A percentile compares a stretch with the other conserved stretches of the same genome.
These are phyloP conservation scores for Candida gigantensis DNA, from an alignment of 1,139 yeast genomes.

Conservation along the genomic window DNA sequence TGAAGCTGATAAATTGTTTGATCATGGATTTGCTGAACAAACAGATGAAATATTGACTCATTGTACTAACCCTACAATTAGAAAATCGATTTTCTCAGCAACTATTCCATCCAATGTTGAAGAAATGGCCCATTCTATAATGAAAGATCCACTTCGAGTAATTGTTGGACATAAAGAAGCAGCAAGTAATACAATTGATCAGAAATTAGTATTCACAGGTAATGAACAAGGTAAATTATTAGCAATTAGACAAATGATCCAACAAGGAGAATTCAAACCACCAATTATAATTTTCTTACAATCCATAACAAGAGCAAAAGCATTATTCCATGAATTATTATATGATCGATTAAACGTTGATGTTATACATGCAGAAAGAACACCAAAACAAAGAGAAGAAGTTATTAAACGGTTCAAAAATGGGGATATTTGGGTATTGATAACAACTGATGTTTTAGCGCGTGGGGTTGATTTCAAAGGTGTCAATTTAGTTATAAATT, in stretches of 20 bases:
- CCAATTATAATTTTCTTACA: slow-evolving; percentile 93
- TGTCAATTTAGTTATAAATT: slow-evolving; percentile 89
- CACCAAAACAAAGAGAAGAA: slow-evolving; percentile 84
- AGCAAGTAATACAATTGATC: slow-evolving; percentile 82
- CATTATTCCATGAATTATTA: slow-evolving; percentile 85
- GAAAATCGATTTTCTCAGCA: slow-evolving; percentile 88
- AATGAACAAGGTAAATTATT: slow-evolving; percentile 91
- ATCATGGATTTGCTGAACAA: slow-evolving; percentile 87
- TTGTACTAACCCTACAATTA: slow-evolving; percentile 55
- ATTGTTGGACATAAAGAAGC: slow-evolving; percentile 95
- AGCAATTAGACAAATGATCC: slow-evolving; percentile 87
- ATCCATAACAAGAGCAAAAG: slow-evolving; percentile 91
- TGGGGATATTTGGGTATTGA: slow-evolving; percentile 94
- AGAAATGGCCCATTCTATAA: slow-evolving; percentile 79
- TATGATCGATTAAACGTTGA: slow-evolving; percentile 93
- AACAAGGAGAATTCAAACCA: slow-evolving; percentile 83
- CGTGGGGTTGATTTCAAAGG: slow-evolving; percentile 98
- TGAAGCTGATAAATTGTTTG: slow-evolving; percentile 95
- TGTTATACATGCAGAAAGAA: slow-evolving; percentile 93
- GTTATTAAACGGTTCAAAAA: slow-evolving; percentile 80
- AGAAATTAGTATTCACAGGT: slow-evolving; percentile 82
- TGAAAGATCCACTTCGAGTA: slow-evolving; percentile 82
- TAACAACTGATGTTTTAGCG: slow-evolving; percentile 93
- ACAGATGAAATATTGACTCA: slow-evolving; percentile 80
- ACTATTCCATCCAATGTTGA: slow-evolving; percentile 95